Percentiles rank a stretch among this genome's conserved stretches.
Conservation (phyloP, 2,329 filamentous ascomycete genomes). For the Diaporthe velutina region DNA sequence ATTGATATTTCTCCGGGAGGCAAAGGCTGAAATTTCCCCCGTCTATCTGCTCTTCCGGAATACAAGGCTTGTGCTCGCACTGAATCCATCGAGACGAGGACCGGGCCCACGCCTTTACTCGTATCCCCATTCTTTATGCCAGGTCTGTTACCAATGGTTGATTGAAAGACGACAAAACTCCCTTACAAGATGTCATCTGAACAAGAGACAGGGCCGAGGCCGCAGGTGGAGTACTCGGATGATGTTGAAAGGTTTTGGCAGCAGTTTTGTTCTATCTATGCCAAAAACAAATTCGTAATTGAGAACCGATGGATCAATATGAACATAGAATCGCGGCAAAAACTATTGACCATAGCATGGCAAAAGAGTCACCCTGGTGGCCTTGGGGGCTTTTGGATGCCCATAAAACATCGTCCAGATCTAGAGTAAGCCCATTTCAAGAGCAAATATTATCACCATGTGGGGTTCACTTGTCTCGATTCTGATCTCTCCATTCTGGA, state of each 20-base stretch:
- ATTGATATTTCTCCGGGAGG: no score
- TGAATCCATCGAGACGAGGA: no score
- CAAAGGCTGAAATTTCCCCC: not conserved
- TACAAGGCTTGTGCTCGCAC: not conserved
- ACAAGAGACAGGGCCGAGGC: no score
- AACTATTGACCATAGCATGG: not conserved
- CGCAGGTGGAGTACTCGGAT: not conserved
- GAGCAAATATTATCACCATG: not conserved
- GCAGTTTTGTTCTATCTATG: not conserved
- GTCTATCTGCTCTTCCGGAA: not conserved
- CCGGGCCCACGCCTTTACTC: not conserved
- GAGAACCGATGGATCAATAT: not conserved
- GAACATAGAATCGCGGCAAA: not conserved
- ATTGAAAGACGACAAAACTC: no score
- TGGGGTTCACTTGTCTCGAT: no score
- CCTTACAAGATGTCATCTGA: not conserved
- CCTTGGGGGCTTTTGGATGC: not conserved
- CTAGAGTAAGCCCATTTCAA: slow-evolving; percentile 1
- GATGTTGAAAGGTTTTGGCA: not conserved
- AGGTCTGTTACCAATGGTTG: not conserved
- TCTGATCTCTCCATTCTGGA: not conserved
- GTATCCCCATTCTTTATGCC: not conserved
- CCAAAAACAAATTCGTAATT: not conserved
- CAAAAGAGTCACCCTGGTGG: not conserved
- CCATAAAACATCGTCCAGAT: not conserved